Conservation (phyloP, 2,329 filamentous ascomycete genomes). For the Colletotrichum sojae region DNA sequence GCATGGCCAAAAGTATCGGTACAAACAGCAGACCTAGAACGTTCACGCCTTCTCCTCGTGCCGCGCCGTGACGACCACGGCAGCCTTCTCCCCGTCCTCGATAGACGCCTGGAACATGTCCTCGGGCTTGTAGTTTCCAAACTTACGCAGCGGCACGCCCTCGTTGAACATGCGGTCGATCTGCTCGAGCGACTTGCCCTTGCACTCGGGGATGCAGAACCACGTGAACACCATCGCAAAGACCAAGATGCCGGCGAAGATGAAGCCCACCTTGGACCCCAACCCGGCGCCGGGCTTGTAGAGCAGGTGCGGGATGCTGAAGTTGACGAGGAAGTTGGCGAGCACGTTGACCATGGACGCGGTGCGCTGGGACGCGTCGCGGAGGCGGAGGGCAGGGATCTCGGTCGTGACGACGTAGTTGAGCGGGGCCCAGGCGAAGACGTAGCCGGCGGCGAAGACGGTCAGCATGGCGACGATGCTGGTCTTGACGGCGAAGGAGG, state of each 20-base stretch:
- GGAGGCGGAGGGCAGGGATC: conserved; percentile 44
- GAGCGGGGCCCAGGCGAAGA: conserved; percentile 53
- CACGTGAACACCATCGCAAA: conserved; percentile 40
- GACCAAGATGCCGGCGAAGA: conserved; percentile 42
- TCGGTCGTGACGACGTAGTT: conserved; percentile 54
- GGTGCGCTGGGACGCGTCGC: conserved; percentile 32
- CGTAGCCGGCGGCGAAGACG: conserved; percentile 51
- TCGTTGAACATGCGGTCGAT: conserved; percentile 45
- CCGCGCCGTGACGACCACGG: conserved; percentile 4
- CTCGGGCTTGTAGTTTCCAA: conserved; percentile 34
- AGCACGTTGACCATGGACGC: conserved; percentile 43
- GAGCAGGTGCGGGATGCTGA: conserved; percentile 42
- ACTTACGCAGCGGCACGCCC: conserved; percentile 41
- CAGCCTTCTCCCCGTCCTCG: conserved; percentile 18
- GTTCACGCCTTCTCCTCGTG: conserved; percentile 31
- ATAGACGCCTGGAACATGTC: conserved; percentile 18
- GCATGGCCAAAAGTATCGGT: background rate
- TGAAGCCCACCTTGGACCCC: conserved; percentile 41
- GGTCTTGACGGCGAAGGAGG: conserved; percentile 42
- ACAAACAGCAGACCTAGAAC: no score
- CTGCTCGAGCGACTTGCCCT: conserved; percentile 45
- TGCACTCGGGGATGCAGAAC: conserved; percentile 44
- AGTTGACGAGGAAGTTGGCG: conserved; percentile 43
- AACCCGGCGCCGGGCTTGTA: conserved; percentile 39
- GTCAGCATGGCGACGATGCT: conserved; percentile 52